Base-by-base conservation (phyloP, 345 rosid genomes). In the Ceriops tagal region DNA sequence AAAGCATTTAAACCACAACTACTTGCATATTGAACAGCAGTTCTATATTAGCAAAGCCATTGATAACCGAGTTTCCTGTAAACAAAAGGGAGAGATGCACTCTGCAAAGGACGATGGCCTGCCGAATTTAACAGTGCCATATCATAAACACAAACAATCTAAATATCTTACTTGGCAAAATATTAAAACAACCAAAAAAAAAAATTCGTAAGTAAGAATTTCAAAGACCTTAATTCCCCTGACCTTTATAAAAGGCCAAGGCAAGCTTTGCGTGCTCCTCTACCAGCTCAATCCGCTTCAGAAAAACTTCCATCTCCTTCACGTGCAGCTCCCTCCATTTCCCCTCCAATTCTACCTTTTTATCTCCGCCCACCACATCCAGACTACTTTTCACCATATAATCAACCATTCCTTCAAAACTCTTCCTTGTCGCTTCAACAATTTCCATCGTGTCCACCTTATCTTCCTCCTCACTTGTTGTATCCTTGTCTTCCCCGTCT, bases 311-410 rank as follows among this genome's bases (percentile, higher is more conserved):
- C 43, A 77, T 5, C n/a, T 74, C 79, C 0, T 53, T 72, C 19
- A 71, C 74, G 13, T 74, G 69, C 71, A 81, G 19, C 47, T 77
- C 34, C 43, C 52, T 71, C 81, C 77, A 72, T 21, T 66, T 74
- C 26, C 58, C 71, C 21, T 81, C 81, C 72, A 77, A 22, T 53
- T 67, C 65, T 0, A 32, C 64, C 46, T 30, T 75, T 65, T 62
- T 72, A 9, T 39, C 70, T 24, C 70, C 77, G 11, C 6, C 63
- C 15, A 71, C 10, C 49, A 71, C 22, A 20, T 68, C 65, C 51
- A 61, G n/a, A 2, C 73, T 77, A 10, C 4, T 51, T 26, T 64
- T 71, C 13, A 69, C 3, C 34, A 77, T 61, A 57, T 32, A 53
- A 15, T 67, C 71, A 58, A 70, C 78, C 75, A 76, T 47, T 8